Evolutionary conservation across 2,329 filamentous ascomycete species (phyloP), one percentile per base, ranked within the genome.

Genomic region (Tolypocladium amazonense): DNA sequence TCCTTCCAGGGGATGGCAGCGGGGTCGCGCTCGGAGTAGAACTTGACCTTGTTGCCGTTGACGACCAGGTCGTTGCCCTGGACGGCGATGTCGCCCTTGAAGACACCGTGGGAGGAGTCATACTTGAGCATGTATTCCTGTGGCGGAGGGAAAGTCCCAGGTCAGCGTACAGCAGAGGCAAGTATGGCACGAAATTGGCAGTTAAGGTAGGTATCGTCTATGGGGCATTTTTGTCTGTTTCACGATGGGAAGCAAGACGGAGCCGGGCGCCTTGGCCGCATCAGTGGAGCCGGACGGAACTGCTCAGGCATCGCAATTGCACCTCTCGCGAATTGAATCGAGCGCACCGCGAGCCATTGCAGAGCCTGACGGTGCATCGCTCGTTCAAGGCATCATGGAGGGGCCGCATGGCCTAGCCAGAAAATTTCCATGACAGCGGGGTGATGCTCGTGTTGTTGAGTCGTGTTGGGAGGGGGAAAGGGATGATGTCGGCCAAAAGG

Each of bases 51-150:
- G 88, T 96, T 95, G 87, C 90, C 92, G 79, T 97, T 93, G 84
- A 97, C 87, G 69, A 87, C 78, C 69, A 99, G 86, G 76, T 88
- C 84, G 71, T 83, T 86, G 69, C 77, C 77, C 63, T 86, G 81
- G 75, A 88, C 81, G 78, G 87, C 79, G 78, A 97, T 86, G 63
- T 88, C 87, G 71, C 93, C 93, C 84, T 97, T 95, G 89, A 97
- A 99, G 76, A 85, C 76, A 71, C 94, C 94, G 86, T 99, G 94
- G 78, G 90, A 92, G 71, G 90, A 92, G 85, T 99, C 94, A 79
- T 97, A 97, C 85, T 96, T 95, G 82, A 99, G 89, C 94, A 97
- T 97, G 88, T 97, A 97, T 76, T 89, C 90, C 92, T 96, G 56
- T n/a, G 62, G 38, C 27, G 50, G 47, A 59, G 59, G 53, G 57